Evolutionary conservation across 176 grass and related monocot genomes (phyloP), one percentile per base, ranked within the genome.

Genomic region (Rhynchospora breviuscula): DNA sequence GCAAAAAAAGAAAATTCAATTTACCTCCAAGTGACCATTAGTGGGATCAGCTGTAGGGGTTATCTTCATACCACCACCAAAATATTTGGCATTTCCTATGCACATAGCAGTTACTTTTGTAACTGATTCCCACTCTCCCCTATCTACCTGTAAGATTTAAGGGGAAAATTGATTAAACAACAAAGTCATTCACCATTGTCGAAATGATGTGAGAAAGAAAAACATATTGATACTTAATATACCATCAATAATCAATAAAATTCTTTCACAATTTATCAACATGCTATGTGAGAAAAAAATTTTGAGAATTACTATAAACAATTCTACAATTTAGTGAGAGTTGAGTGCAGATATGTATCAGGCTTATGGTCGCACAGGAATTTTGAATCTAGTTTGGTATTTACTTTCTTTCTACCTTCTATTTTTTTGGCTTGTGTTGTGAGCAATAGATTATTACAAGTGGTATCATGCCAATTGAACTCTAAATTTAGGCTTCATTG

Each of bases 21-120:
- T 31, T 80, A 99, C 96, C 96, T 99, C 89, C 31, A 99, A 78
- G 63, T 87, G 86, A 35, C 96, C 93, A n/a, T 90, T 90, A 74
- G 83, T 87, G 53, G 88, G 96, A 82, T 95, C 89, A 54, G 68
- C 96, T 79, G 87, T 95, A 71, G 96, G 96, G 67, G 93, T 90
- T 84, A 99, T 99, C 78, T 93, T 95, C 93, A 92, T 99, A 67
- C 91, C 91, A 86, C 96, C 91, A 8, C 96, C 96, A 48, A 99
- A 95, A 88, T 90, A 98, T 74, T 93, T 95, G 1, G 88, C 96
- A 86, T 98, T 98, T 86, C 93, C 96, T 64, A 98, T 90, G 77
- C 93, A 98, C 8, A 98, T 79, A 47, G 96, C 89, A 18, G 91
- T 98, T 82, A 91, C 93, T 72, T 95, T 84, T 85, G 87, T 78